Conservation (phyloP, 169 alveolate species). For the Plasmodium cynomolgi region DNA sequence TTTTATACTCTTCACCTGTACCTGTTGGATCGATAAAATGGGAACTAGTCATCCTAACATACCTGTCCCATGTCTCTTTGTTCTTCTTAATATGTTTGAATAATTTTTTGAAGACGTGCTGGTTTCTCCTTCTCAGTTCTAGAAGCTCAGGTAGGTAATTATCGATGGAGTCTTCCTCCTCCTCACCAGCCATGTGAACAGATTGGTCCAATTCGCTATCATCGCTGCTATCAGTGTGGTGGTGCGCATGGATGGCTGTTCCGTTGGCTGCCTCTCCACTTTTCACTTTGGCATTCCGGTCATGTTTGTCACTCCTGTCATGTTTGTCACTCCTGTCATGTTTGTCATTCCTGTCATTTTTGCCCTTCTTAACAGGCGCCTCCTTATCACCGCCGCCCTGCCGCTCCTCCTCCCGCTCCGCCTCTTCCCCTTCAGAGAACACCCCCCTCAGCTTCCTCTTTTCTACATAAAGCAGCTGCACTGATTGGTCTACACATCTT, state of each 20-base stretch:
- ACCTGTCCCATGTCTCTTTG: constrained; percentile 4
- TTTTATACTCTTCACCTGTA: neutral
- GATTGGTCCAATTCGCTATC: neutral
- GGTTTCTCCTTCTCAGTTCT: neutral
- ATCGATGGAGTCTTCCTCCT: neutral
- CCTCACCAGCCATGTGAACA: neutral
- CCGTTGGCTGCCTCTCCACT: neutral
- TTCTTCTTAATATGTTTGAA: constrained; percentile 2
- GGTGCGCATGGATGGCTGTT: neutral
- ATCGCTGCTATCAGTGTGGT: neutral
- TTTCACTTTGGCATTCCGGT: neutral
- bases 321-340: neutral
- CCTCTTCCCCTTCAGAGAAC: neutral
- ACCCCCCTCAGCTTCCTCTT: constrained; percentile 1
- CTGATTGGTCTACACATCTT: neutral
- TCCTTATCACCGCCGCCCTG: neutral
- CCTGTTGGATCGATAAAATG: neutral
- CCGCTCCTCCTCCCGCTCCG: neutral
- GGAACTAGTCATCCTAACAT: neutral
- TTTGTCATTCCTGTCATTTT: too few relatives aligned
- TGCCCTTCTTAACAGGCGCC: neutral
- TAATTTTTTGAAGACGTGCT: constrained; percentile 5
- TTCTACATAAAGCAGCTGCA: constrained; percentile 19
- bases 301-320: neutral
- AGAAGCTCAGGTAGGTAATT: constrained; percentile 11